These are phyloP conservation scores for Ottelia alismoides DNA, from an alignment of 106 monocot genomes.

Conservation along the genomic window DNA sequence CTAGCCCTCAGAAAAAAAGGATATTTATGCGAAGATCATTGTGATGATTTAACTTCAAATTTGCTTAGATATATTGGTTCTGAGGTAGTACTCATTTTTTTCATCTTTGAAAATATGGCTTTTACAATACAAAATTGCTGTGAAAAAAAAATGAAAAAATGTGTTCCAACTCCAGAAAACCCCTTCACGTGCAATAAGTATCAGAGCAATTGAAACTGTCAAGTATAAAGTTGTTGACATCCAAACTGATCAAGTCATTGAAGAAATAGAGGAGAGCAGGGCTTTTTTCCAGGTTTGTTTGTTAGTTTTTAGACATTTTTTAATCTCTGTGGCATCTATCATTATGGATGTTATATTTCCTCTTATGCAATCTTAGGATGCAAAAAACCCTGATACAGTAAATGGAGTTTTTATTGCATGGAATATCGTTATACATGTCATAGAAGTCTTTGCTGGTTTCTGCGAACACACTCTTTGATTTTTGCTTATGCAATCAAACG, in stretches of 20 bases:
- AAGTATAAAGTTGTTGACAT: constrained; percentile 63
- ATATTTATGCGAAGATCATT: constrained; percentile 19
- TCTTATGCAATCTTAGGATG: too few relatives aligned
- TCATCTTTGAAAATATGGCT: not conserved
- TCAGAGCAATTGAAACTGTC: constrained; percentile 66
- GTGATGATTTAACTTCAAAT: constrained; percentile 24
- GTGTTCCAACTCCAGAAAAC: constrained; percentile 24
- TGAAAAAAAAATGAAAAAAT: not conserved
- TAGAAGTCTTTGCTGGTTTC: too few relatives aligned
- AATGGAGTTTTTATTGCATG: too few relatives aligned
- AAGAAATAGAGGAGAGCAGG: constrained; percentile 95
- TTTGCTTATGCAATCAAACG: too few relatives aligned
- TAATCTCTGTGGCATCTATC: too few relatives aligned
- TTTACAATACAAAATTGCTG: too few relatives aligned
- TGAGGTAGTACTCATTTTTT: constrained; percentile 36
- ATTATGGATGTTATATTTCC: too few relatives aligned
- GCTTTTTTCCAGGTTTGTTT: constrained; percentile 77
- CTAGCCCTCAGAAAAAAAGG: constrained; percentile 49
- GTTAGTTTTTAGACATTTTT: too few relatives aligned
- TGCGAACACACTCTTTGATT: too few relatives aligned
- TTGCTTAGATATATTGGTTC: constrained; percentile 73
- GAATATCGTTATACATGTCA: too few relatives aligned
- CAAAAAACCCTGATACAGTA: too few relatives aligned
- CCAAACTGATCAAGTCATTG: constrained; percentile 37
- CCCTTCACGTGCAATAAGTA: constrained; percentile 50